phyloP scores from a whole-genome alignment of 202 grass and related monocot species.

The Panicum hallii region DNA sequence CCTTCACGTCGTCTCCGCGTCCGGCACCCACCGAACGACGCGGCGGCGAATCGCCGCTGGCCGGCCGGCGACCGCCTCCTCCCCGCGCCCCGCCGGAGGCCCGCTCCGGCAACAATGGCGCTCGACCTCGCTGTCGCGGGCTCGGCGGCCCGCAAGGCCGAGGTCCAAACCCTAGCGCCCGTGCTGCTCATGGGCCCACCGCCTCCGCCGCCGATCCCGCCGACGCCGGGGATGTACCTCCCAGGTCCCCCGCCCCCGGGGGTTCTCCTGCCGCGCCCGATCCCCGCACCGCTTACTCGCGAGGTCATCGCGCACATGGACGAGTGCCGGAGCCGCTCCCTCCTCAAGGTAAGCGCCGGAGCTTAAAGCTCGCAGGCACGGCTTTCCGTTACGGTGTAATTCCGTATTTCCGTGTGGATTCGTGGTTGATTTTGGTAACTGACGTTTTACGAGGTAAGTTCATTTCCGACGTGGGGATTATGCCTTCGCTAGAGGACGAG shows the following conservation, averaged over 20 bases:
- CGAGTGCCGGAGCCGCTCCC: slow-evolving; percentile 44
- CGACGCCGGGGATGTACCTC: slow-evolving; percentile 32
- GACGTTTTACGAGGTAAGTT: slow-evolving; percentile 52
- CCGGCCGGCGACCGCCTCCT: not conserved
- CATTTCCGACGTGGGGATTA: slow-evolving; percentile 48
- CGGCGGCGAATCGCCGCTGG: slow-evolving; percentile 9
- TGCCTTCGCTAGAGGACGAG: slow-evolving; percentile 59
- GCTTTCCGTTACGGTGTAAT: not conserved
- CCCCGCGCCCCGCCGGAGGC: not conserved
- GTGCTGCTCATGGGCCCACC: slow-evolving; percentile 37
- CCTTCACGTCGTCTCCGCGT: slow-evolving; percentile 32
- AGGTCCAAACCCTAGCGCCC: slow-evolving; percentile 35
- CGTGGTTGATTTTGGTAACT: slow-evolving; percentile 42
- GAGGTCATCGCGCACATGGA: slow-evolving; percentile 30
- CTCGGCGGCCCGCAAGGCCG: slow-evolving; percentile 29
- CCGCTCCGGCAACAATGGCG: slow-evolving; percentile 30
- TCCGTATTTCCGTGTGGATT: not conserved
- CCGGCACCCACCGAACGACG: slow-evolving; percentile 13
- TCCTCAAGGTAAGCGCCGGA: slow-evolving; percentile 42
- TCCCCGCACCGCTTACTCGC: slow-evolving; percentile 31
- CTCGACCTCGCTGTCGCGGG: slow-evolving; percentile 14
- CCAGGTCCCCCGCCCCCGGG: slow-evolving; percentile 32
- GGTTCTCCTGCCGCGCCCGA: slow-evolving; percentile 29
- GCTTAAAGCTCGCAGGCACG: slow-evolving; percentile 19
- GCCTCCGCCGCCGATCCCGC: slow-evolving; percentile 49